Evolutionary conservation across 2,329 filamentous ascomycete genomes (phyloP), one percentile per base, ranked within the genome.

Genomic region (Botrytis byssoidea): DNA sequence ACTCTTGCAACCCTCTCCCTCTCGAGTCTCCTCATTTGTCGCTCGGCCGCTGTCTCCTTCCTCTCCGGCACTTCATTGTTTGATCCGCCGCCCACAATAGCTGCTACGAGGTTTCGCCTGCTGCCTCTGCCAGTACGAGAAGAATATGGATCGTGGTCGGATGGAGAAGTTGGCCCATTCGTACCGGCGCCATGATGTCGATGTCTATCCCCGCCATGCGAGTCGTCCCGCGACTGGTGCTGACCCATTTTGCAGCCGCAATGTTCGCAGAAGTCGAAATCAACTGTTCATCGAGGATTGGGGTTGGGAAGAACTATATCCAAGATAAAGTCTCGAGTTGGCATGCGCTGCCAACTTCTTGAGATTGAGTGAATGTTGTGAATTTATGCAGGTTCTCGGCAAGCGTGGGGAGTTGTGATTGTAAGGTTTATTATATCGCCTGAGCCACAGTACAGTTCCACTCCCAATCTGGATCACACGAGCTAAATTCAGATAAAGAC

Each of bases 1-100:
- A 92, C 83, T 74, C 96, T 88, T 55, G 89, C 87, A 25, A 88
- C 85, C 64, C 93, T 90, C 82, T 98, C 95, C 79, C 90, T 92
- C 82, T 98, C 95, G 72, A 94, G 84, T 76, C 91, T 92, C 76
- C 95, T 88, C 32, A 94, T 94, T 82, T 99, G 96, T 60, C 94
- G 89, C 83, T 98, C 96, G 78, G 95, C 93, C 81, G 92, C 95
- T 12, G 94, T 98, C 84, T 98, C 95, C 74, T 93, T 89, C 74
- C 94, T 91, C 74, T 82, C 81, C 16, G 79, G 77, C 25, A 74
- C 74, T 12, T 80, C 77, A 70, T 75, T 75, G 72, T 75, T 78
- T 16, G 77, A 75, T 67, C 75, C 75, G 3, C 77, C 74, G 4
- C 79, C 78, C 67, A 82, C 76, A 2, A 81, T 80, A 35, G 82